Base-by-base conservation (phyloP, 1,139 yeast species). In the Yamadazyma diddensiae region DNA sequence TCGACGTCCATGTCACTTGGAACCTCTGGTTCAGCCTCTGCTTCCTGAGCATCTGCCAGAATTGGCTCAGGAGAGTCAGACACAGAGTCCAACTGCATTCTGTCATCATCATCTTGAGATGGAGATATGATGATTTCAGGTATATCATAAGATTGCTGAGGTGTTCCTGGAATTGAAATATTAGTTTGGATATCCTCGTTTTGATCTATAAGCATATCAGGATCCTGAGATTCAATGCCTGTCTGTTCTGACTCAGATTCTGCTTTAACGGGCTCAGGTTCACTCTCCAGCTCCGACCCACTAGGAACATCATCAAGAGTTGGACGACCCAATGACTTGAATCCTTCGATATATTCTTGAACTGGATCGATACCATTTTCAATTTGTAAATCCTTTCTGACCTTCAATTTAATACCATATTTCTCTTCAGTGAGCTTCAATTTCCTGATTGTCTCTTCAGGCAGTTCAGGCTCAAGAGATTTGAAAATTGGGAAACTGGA, bases 341-440 rank as follows among this genome's bases (percentile, higher is more conserved):
- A 12, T 1, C 20, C 9, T 6, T 13, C 8, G 50, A 18, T 61
- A 28, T 64, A 48, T 15, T 56, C 59, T 1, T 48, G 49, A 10
- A 63, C 59, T 1, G 70, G 56, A 22, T 45, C 45, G 10, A 45
- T 20, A 5, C 47, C 45, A 18, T 42, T 34, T 11, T 35, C 28
- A 6, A 31, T 14, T 30, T 45, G 46, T 15, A 45, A 30, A 4
- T 37, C 30, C 20, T 35, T 41, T 23, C 47, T 34, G 2, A 33
- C 42, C 3, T 47, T 46, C 26, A 68, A 51, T 31, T 53, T 54
- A 15, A 68, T 45, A 19, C 63, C 48, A 38, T 49, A 66, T 32
- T 53, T 63, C 26, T 45, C 42, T 35, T 65, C 70, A 0, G 65
- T 57, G 16, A 52, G 55, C 29, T 49, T 52, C 22, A 68, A 52